phyloP scores from a whole-genome alignment of 2,329 filamentous ascomycete species.

The Fusarium euwallaceae region DNA sequence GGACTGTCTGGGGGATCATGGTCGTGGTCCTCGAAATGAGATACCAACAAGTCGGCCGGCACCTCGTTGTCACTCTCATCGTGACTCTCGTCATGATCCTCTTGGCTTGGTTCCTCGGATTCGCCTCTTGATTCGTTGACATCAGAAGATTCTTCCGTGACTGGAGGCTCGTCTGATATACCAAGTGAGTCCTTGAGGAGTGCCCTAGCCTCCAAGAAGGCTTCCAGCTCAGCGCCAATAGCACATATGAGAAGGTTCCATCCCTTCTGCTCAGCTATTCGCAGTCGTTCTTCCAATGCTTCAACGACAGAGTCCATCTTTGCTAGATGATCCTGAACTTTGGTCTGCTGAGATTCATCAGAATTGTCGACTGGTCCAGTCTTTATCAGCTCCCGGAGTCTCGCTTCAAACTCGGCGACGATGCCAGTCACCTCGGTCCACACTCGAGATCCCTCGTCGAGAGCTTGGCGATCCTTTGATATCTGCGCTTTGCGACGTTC shows the following conservation, averaged over 20 bases:
- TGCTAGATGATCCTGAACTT: conserved; percentile 61
- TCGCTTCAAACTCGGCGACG: conserved; percentile 74
- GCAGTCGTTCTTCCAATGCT: conserved; percentile 67
- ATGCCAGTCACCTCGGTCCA: conserved; percentile 74
- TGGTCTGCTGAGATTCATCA: conserved; percentile 53
- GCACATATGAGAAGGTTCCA: conserved; percentile 84
- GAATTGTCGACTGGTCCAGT: conserved; percentile 47
- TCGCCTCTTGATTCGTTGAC: conserved; percentile 4
- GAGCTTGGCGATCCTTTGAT: conserved; percentile 71
- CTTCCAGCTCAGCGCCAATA: conserved; percentile 79
- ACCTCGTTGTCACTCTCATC: conserved; percentile 59
- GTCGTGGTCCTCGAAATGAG: conserved; percentile 47
- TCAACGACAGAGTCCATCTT: conserved; percentile 69
- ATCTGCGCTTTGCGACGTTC: conserved; percentile 68
- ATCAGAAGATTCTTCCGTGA: conserved; percentile 13
- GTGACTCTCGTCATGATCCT: conserved; percentile 27
- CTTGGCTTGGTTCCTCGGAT: not conserved
- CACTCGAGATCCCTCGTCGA: conserved; percentile 75
- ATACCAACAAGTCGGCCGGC: conserved; percentile 56
- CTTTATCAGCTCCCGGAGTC: conserved; percentile 69
- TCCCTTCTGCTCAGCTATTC: conserved; percentile 68
- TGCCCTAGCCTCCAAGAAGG: conserved; percentile 71
- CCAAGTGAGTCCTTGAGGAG: conserved; percentile 59
- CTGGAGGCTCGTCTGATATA: conserved; percentile 10
- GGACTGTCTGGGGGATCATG: conserved; percentile 29